Conservation (phyloP, 345 rosid genomes). For the Acer saccharum region DNA sequence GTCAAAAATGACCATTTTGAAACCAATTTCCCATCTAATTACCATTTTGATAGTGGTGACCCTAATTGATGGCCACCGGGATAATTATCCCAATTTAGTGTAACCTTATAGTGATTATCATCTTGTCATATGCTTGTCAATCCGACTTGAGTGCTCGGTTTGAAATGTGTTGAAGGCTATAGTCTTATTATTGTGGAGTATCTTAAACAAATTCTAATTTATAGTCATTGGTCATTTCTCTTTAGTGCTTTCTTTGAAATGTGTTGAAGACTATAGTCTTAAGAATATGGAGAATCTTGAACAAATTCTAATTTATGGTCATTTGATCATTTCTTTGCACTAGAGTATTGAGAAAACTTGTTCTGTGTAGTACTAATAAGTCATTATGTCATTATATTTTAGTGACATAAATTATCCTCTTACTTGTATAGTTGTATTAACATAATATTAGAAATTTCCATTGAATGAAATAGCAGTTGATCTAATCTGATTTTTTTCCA, state of each 20-base stretch:
- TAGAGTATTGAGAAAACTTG: not conserved
- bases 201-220: not conserved
- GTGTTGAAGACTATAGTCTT: not conserved
- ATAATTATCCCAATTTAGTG: not conserved
- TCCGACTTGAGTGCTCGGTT: not conserved
- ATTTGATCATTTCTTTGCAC: not conserved
- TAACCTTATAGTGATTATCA: not conserved
- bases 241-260: not conserved
- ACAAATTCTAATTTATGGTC: not conserved
- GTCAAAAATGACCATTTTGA: too few species aligned
- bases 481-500: not conserved
- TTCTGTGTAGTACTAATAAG: not conserved
- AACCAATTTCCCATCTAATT: too few species aligned
- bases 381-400: not conserved
- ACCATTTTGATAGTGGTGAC: too few species aligned
- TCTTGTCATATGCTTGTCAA: not conserved
- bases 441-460: not conserved
- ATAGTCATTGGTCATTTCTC: too few species aligned
- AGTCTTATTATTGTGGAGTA: not conserved
- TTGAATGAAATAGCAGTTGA: not conserved
- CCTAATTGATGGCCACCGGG: too few species aligned
- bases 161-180: not conserved
- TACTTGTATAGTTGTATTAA: not conserved
- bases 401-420: not conserved
- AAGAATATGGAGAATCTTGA: not conserved